A percentile compares a stretch with the other conserved stretches of the same genome.
phyloP scores from a whole-genome alignment of 1,284 basidiomycete genomes.

The Rhodofomes roseus region DNA sequence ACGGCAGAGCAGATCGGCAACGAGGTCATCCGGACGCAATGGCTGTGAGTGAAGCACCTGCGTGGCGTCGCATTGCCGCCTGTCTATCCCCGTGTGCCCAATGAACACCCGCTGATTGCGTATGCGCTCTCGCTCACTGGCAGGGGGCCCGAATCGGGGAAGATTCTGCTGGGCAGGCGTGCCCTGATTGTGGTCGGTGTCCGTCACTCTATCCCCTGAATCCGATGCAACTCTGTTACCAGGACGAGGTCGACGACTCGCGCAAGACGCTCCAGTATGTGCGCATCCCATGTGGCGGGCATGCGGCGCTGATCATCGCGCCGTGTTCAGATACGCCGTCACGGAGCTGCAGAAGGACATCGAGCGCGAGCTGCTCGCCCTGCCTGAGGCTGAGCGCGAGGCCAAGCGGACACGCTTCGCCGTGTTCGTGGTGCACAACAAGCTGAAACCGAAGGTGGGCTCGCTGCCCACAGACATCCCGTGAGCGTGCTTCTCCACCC shows the following conservation, averaged over 20 bases:
- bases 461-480: slow-evolving; percentile 61
- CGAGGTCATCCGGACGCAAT: slow-evolving; percentile 89
- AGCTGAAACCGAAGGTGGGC: slow-evolving; percentile 81
- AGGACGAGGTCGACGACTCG: slow-evolving; percentile 95
- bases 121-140: neutral
- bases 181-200: slow-evolving; percentile 74
- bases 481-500: slow-evolving; percentile 36
- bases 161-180: slow-evolving; percentile 73
- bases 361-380: slow-evolving; percentile 60
- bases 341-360: slow-evolving; percentile 86
- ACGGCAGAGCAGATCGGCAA: slow-evolving; percentile 77
- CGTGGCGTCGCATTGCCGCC: too few species aligned
- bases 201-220: slow-evolving; percentile 8
- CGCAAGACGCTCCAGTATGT: slow-evolving; percentile 82
- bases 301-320: slow-evolving; percentile 6
- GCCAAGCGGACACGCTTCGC: slow-evolving; percentile 78
- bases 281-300: slow-evolving; percentile 5
- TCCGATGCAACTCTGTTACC: neutral
- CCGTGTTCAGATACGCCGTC: slow-evolving; percentile 70
- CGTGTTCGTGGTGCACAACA: slow-evolving; percentile 95
- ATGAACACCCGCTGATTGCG: slow-evolving; percentile 7
- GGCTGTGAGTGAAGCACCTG: slow-evolving; percentile 64
- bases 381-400: slow-evolving; percentile 70
- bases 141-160: slow-evolving; percentile 61
- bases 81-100: neutral